A percentile compares a stretch with the other conserved stretches of the same genome.
Conservation (phyloP, 1,139 yeast genomes). For the Hyphopichia fennica region DNA sequence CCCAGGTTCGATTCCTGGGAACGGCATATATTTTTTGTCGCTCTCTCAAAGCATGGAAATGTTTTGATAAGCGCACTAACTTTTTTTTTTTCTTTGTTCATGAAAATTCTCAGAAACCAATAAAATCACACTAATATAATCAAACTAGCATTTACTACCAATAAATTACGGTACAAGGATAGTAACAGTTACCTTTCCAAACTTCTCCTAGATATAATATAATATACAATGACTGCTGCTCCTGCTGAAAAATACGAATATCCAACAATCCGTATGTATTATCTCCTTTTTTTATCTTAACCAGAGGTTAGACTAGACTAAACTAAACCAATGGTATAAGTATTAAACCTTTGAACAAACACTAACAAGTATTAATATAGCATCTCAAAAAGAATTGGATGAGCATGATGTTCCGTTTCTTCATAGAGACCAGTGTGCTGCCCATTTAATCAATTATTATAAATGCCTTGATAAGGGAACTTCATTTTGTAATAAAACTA, state of each 20-base stretch:
- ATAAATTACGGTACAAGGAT: too few relatives aligned
- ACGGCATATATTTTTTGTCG: slow-evolving; percentile 39
- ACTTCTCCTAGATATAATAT: too few relatives aligned
- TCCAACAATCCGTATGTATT: slow-evolving; percentile 30
- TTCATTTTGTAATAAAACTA: slow-evolving; percentile 40
- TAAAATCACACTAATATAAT: not conserved
- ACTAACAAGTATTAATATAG: slow-evolving; percentile 13
- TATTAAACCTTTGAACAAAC: not conserved
- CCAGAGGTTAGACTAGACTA: not conserved
- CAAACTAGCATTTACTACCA: too few relatives aligned
- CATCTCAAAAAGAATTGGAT: slow-evolving; percentile 44
- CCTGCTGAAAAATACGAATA: slow-evolving; percentile 20
- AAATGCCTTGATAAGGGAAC: slow-evolving; percentile 50
- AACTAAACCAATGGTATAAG: not conserved
- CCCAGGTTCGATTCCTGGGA: slow-evolving; percentile 62
- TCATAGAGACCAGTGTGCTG: slow-evolving; percentile 50
- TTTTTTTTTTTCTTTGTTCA: slow-evolving; percentile 12
- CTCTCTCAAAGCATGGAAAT: too few relatives aligned
- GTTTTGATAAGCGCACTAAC: slow-evolving; percentile 11
- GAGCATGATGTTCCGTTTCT: slow-evolving; percentile 45
- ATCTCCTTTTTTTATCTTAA: too few relatives aligned
- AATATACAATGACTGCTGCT: slow-evolving; percentile 7
- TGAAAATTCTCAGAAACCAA: slow-evolving; percentile 4
- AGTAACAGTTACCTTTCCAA: too few relatives aligned
- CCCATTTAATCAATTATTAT: slow-evolving; percentile 45